Conservation (phyloP, 2,329 filamentous ascomycete species). For the Stachybotrys echinatus region DNA sequence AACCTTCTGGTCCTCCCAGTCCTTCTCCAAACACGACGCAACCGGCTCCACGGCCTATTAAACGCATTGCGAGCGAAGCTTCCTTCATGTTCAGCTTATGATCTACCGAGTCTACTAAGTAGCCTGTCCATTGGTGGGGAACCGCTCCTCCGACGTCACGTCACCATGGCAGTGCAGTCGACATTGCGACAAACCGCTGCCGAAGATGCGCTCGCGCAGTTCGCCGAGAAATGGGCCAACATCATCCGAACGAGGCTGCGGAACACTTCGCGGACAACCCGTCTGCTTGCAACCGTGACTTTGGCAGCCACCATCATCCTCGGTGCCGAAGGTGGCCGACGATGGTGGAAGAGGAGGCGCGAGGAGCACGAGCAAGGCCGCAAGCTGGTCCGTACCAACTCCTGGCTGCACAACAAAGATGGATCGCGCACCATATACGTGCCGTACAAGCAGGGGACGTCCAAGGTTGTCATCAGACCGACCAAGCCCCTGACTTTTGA, state of each 20-base stretch:
- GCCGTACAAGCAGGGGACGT: slow-evolving; percentile 79
- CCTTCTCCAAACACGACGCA: too few species aligned
- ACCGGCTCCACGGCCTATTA: too few species aligned
- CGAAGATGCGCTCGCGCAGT: slow-evolving; percentile 61
- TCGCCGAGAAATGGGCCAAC: slow-evolving; percentile 55
- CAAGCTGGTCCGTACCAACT: slow-evolving; percentile 83
- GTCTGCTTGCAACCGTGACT: slow-evolving; percentile 69
- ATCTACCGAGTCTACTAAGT: background rate
- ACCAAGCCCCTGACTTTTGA: slow-evolving; percentile 95
- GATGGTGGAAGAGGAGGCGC: slow-evolving; percentile 67
- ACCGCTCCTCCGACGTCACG: slow-evolving; percentile 2
- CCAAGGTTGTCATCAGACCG: slow-evolving; percentile 84
- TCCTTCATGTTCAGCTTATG: background rate
- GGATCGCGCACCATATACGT: slow-evolving; percentile 93
- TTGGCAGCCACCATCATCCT: slow-evolving; percentile 75
- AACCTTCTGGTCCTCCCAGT: too few species aligned
- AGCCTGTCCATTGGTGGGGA: slow-evolving; percentile 5
- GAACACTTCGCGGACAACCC: slow-evolving; percentile 63
- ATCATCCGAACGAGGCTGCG: slow-evolving; percentile 50
- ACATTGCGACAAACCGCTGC: slow-evolving; percentile 64
- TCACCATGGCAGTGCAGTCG: slow-evolving; percentile 78
- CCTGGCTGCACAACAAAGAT: slow-evolving; percentile 88
- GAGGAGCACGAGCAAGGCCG: slow-evolving; percentile 79
- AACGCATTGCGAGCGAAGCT: too few species aligned
- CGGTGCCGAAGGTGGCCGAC: slow-evolving; percentile 70